These are phyloP conservation scores for Penicillium angulare DNA, from an alignment of 495 filamentous ascomycete species.

Conservation along the genomic window DNA sequence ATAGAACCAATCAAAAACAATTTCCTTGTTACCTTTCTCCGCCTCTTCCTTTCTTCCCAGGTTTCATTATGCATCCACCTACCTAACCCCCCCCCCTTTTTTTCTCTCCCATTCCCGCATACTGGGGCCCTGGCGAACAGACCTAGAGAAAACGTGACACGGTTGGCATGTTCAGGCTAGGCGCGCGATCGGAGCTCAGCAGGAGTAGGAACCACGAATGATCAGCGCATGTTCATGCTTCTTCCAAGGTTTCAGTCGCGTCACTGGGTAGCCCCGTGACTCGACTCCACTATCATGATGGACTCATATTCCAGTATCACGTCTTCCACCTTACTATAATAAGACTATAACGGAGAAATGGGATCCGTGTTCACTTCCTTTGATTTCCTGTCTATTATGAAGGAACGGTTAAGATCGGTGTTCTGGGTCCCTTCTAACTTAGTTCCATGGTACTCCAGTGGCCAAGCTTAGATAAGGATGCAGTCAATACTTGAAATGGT, in stretches of 20 bases:
- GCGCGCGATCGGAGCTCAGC: background rate
- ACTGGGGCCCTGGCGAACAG: too few relatives aligned
- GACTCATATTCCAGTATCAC: background rate
- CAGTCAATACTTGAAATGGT: background rate
- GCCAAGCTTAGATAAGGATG: slow-evolving; percentile 13
- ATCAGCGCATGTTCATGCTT: background rate
- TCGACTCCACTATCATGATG: background rate
- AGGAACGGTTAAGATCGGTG: background rate
- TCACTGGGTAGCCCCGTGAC: slow-evolving; percentile 3
- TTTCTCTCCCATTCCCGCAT: background rate
- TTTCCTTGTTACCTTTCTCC: background rate
- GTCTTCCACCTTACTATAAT: background rate
- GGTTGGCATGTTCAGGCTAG: background rate
- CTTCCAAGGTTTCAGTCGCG: background rate
- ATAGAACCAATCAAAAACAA: slow-evolving; percentile 6
- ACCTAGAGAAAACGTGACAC: background rate
- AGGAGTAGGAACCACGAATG: background rate
- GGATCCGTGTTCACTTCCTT: background rate
- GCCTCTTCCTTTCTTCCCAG: background rate
- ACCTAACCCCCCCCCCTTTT: too few relatives aligned
- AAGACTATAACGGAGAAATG: background rate
- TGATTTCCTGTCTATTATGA: background rate
- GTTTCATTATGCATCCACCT: background rate
- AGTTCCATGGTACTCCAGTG: slow-evolving; percentile 8
- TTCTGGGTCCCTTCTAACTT: background rate